phyloP scores from a whole-genome alignment of 1,284 basidiomycete genomes.

The Amylostereum chailletii region DNA sequence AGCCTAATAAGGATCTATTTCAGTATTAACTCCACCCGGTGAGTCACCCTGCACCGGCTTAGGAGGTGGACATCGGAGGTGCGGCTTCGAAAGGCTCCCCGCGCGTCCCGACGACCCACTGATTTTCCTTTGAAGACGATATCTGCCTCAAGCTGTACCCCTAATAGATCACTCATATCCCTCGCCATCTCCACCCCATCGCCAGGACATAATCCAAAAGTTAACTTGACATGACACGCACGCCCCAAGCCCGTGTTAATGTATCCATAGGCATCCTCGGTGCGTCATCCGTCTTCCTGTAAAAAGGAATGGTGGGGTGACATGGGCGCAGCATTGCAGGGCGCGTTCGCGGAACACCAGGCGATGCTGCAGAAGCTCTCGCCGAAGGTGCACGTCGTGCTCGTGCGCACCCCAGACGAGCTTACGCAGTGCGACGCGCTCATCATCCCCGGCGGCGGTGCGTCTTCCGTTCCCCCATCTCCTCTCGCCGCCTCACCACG shows the following conservation, averaged over 20 bases:
- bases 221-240: conserved; percentile 6
- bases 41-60: too few relatives aligned
- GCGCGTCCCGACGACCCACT: too few relatives aligned
- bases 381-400: conserved; percentile 40
- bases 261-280: conserved; percentile 28
- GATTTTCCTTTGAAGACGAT: too few relatives aligned
- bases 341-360: conserved; percentile 89
- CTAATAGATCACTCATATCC: too few relatives aligned
- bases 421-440: conserved; percentile 75
- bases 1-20: not conserved
- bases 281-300: conserved; percentile 7
- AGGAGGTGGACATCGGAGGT: too few relatives aligned
- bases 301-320: not conserved
- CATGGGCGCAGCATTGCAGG: conserved; percentile 68
- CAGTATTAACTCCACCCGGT: not conserved
- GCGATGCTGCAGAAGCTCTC: conserved; percentile 54
- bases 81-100: too few relatives aligned
- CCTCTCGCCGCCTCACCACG: not conserved
- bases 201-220: not conserved
- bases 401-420: conserved; percentile 74
- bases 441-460: conserved; percentile 87
- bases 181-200: not conserved
- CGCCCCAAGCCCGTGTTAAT: not conserved
- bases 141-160: too few relatives aligned
- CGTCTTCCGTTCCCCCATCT: conserved; percentile 10